Evolutionary conservation across 805 yeast genomes (phyloP).

Genomic region (Naumovozyma castellii): DNA sequence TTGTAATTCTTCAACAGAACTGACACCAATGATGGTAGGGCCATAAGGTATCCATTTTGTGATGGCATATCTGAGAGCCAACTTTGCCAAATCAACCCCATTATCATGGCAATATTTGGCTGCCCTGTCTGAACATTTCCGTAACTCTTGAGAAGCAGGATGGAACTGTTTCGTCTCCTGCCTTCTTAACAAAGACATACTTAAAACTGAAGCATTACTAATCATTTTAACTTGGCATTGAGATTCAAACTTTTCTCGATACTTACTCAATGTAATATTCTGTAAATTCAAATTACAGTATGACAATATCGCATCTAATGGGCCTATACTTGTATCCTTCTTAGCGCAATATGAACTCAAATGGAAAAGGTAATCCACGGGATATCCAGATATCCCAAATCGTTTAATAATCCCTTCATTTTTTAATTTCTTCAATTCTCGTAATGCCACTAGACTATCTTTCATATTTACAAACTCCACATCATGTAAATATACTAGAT

Average conservation of each 20-base stretch:
- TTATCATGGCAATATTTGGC: conserved; percentile 39
- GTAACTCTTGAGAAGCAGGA: conserved; percentile 60
- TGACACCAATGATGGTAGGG: conserved; percentile 70
- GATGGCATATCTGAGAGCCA: conserved; percentile 71
- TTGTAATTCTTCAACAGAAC: conserved; percentile 52
- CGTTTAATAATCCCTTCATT: conserved; percentile 50
- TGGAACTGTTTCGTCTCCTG: conserved; percentile 66
- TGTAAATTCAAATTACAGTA: conserved; percentile 80
- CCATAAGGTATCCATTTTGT: conserved; percentile 47
- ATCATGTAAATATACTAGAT: conserved; percentile 80
- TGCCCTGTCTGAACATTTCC: conserved; percentile 34
- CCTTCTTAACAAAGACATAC: conserved; percentile 76
- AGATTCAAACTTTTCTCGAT: conserved; percentile 38
- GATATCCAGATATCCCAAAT: conserved; percentile 83
- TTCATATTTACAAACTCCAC: conserved; percentile 63
- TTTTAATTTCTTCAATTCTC: conserved; percentile 50
- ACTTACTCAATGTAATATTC: conserved; percentile 45
- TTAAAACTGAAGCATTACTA: conserved; percentile 76
- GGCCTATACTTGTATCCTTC: conserved; percentile 39
- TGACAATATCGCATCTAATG: conserved; percentile 66
- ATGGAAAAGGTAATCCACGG: conserved; percentile 55
- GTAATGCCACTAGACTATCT: conserved; percentile 53
- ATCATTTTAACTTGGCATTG: conserved; percentile 50
- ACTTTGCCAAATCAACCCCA: conserved; percentile 63
- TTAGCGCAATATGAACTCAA: conserved; percentile 36